Evolutionary conservation across 108 stramenopile genomes (phyloP).

Genomic region (Bacterosira constricta): DNA sequence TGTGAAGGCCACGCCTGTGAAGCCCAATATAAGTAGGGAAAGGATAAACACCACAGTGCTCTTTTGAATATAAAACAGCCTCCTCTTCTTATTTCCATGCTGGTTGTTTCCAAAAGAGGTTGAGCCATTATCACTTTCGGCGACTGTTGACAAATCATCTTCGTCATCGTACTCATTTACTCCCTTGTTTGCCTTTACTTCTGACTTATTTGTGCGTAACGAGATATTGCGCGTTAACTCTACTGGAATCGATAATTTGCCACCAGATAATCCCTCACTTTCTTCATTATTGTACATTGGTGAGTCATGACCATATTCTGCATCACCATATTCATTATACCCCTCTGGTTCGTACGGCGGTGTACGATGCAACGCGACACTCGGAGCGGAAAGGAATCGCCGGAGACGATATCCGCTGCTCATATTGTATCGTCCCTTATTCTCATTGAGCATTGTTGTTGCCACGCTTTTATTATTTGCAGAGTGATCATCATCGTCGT

Average conservation of each 20-base stretch:
- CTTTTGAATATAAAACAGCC: no score
- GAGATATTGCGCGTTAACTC: background rate
- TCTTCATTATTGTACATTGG: no score
- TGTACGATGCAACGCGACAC: background rate
- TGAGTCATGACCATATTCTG: no score
- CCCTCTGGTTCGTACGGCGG: background rate
- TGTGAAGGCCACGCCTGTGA: no score
- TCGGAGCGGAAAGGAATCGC: slow-evolving; percentile 6
- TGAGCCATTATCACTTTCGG: background rate
- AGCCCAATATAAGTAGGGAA: no score
- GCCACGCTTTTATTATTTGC: background rate
- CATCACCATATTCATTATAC: background rate
- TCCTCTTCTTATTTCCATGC: background rate
- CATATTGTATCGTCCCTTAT: background rate
- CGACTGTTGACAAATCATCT: background rate
- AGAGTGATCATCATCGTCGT: background rate
- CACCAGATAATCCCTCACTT: background rate
- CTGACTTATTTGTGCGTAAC: background rate
- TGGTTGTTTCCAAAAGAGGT: background rate
- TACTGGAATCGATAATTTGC: background rate
- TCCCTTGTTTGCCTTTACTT: background rate
- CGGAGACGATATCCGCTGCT: background rate
- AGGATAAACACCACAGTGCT: no score
- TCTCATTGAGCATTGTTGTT: background rate
- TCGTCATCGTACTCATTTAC: background rate